Base-by-base conservation (phyloP, 2,329 filamentous ascomycete genomes). In the Calonectria hawksworthii region DNA sequence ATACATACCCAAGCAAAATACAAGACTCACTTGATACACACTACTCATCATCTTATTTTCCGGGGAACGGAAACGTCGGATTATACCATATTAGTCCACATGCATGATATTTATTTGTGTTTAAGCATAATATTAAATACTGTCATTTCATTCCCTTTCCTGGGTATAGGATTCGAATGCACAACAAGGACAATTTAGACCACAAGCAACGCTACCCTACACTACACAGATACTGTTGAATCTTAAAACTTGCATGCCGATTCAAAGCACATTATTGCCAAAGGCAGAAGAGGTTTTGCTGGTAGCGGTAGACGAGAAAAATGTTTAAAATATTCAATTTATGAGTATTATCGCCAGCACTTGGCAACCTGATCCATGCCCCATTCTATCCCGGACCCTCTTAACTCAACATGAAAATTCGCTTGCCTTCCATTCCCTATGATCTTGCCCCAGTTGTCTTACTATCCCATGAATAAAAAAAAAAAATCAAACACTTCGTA, bases 261-360 rank as follows among this genome's bases (percentile, higher is more conserved):
- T 21, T 21, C 41, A 21, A 44, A 44, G 16, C 6, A 41, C 16
- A 21, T 41, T 21, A 41, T 21, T 21, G 16, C 21, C 4, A 21
- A 41, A 41, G 21, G 16, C 16, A n/a, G n/a, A n/a, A 7, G 1
- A 10, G 41, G 21, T 47, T 47, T 16, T 47, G 9, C 3, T 13
- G 21, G 41, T n/a, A 0, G 9, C 3, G 44, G 23, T 2, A 23
- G 44, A 26, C 6, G 18, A 59, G 4, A 18, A 9, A 18, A 63
- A 41, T 16, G n/a, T 21, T 41, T 10, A 63, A 10, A 28, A 63
- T 63, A 34, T 16, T 41, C 56, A 63, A 63, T 63, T 63, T 41
- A 63, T 63, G 56, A 44, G 28, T 65, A 32, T 47, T 41, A 32
- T 30, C 34, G 61, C 61, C 61, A 65, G 61, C 61, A 13, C 61